These are phyloP conservation scores for Globisporangium abappressorium DNA, from an alignment of 352 stramenopile genomes.

Conservation along the genomic window DNA sequence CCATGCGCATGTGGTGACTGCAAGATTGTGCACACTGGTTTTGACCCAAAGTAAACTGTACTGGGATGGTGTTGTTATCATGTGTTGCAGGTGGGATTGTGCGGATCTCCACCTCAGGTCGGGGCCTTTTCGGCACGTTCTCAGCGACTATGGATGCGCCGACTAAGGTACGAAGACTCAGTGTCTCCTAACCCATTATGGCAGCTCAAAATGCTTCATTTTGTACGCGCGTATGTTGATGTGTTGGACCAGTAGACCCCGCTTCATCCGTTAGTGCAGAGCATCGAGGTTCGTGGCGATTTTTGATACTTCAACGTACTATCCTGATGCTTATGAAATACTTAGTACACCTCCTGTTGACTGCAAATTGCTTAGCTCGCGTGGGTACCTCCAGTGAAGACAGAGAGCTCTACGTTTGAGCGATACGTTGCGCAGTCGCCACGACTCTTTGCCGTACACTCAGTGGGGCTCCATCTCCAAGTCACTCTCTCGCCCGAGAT, in stretches of 20 bases:
- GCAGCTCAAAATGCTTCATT: background rate
- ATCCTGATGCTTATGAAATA: background rate
- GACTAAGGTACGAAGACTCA: slow-evolving; percentile 15
- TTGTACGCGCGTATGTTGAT: too few relatives aligned
- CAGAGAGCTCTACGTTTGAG: slow-evolving; percentile 38
- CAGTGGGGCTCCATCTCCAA: slow-evolving; percentile 34
- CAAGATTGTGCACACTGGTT: background rate
- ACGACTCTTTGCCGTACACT: slow-evolving; percentile 22
- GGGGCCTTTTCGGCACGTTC: slow-evolving; percentile 30
- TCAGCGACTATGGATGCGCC: slow-evolving; percentile 15
- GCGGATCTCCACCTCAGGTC: slow-evolving; percentile 20
- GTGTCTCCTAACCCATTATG: background rate
- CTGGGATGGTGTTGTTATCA: background rate
- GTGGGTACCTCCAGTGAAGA: slow-evolving; percentile 25
- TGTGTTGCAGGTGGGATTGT: slow-evolving; percentile 21
- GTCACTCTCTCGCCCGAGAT: slow-evolving; percentile 1
- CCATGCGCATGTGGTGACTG: background rate
- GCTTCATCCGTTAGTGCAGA: slow-evolving; percentile 33
- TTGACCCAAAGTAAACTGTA: background rate
- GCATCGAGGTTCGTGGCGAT: slow-evolving; percentile 30
- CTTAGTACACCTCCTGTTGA: background rate
- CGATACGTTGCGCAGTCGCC: slow-evolving; percentile 24
- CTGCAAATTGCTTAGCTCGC: slow-evolving; percentile 23
- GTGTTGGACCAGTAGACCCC: background rate
- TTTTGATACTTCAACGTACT: background rate